Base-by-base conservation (phyloP, 768 basidiomycete species). In the Auriscalpium orientale region DNA sequence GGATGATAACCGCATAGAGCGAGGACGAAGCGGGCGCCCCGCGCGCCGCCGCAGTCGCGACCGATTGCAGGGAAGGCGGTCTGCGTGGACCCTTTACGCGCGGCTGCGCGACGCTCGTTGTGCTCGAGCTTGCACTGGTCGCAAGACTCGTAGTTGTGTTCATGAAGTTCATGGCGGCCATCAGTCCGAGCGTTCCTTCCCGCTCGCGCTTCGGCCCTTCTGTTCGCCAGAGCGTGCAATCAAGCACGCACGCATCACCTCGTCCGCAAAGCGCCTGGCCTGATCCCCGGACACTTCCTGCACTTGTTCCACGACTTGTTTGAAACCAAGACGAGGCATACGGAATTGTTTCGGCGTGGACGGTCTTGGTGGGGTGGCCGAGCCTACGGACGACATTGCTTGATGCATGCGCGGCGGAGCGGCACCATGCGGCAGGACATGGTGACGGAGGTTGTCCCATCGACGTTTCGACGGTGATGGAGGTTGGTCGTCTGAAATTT, bases 221-320 rank as follows among this genome's bases (percentile, higher is more conserved):
- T 54, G 52, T 8, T 82, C 83, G 1, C 71, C 67, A 53, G 76
- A 77, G n/a, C 81, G 75, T 35, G 77, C 75, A 13, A 73, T 67
- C 71, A 76, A 77, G 62, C 81, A 85, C 3, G 82, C 77, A 55
- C 72, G 77, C 58, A 76, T 70, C 3, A 89, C 70, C 37, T 86
- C 84, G 53, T 78, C 76, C 4, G 77, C 72, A 49, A 87, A 77
- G 60, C 72, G 76, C 13, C 73, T 74, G 15, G 70, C 67, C 49
- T 83, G 79, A 45, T 82, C 79, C 0, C 72, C 68, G 18, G 71
- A 71, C 43, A 74, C 71, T 53, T 81, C 83, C 28, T 76, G 77
- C 3, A 73, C 84, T 55, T 82, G 76, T 36, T 88, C 86, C 1
- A 87, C 85, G 12, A 85, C 80, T 21, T 87, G 83, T 48, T 76